A percentile compares a stretch with the other conserved stretches of the same genome.
Conservation (phyloP, 495 filamentous ascomycete genomes). For the Annulohypoxylon maeteangense region DNA sequence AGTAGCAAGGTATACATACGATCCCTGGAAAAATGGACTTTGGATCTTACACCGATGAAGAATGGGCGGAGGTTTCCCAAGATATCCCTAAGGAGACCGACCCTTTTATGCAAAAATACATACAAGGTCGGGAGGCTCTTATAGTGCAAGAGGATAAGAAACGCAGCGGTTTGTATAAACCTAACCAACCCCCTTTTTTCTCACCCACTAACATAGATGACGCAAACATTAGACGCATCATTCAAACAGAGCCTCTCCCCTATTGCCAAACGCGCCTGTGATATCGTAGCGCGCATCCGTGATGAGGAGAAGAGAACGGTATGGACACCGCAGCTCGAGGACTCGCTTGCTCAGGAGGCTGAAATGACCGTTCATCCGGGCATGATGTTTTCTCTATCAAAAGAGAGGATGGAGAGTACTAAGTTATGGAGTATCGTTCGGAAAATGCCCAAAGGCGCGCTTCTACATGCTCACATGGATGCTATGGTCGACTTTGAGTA, state of each 20-base stretch:
- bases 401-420: slow-evolving; percentile 80
- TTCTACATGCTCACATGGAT: slow-evolving; percentile 89
- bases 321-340: slow-evolving; percentile 77
- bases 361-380: slow-evolving; percentile 75
- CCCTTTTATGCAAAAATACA: slow-evolving; percentile 81
- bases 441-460: slow-evolving; percentile 88
- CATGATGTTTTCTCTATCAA: slow-evolving; percentile 88
- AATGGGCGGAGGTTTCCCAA: slow-evolving; percentile 62
- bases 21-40: slow-evolving; percentile 24
- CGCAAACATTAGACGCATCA: slow-evolving; percentile 60
- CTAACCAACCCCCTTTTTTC: background rate
- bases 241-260: slow-evolving; percentile 78
- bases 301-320: slow-evolving; percentile 75
- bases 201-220: slow-evolving; percentile 1
- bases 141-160: slow-evolving; percentile 82
- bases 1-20: background rate
- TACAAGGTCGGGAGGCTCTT: slow-evolving; percentile 78
- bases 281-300: slow-evolving; percentile 81
- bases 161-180: slow-evolving; percentile 72
- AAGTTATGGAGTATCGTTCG: slow-evolving; percentile 86
- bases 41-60: slow-evolving; percentile 56
- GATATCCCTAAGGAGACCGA: slow-evolving; percentile 68
- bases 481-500: slow-evolving; percentile 90
- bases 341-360: slow-evolving; percentile 64
- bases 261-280: slow-evolving; percentile 76